These are phyloP conservation scores for Backusella tuberculispora DNA, from an alignment of 192 early-diverging fungal genomes.

Conservation along the genomic window DNA sequence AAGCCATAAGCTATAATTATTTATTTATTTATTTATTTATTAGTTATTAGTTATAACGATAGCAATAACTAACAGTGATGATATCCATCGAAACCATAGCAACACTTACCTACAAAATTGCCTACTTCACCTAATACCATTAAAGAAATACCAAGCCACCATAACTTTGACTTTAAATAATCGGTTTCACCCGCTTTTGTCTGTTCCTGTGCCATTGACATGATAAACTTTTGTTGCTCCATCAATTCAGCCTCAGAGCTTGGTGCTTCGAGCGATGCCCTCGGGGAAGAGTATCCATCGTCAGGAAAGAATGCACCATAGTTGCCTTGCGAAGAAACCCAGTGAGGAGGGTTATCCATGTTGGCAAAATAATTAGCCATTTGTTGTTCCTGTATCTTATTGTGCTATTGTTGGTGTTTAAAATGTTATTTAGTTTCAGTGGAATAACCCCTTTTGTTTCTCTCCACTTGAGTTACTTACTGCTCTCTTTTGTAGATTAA, in stretches of 20 bases:
- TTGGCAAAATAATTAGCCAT: slow-evolving; percentile 38
- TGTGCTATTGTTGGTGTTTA: slow-evolving; percentile 21
- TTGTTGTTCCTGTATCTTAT: slow-evolving; percentile 36
- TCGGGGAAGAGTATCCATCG: slow-evolving; percentile 46
- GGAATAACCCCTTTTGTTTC: neutral
- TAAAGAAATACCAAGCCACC: slow-evolving; percentile 72
- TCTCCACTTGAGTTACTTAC: slow-evolving; percentile 41
- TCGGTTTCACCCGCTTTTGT: slow-evolving; percentile 28
- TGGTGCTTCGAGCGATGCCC: slow-evolving; percentile 30
- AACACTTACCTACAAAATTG: slow-evolving; percentile 45
- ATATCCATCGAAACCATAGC: neutral
- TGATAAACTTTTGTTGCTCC: slow-evolving; percentile 31
- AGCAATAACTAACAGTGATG: neutral
- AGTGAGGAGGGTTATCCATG: slow-evolving; percentile 35
- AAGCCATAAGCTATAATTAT: slow-evolving; percentile 75
- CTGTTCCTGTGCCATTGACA: slow-evolving; percentile 36
- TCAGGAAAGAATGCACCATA: slow-evolving; percentile 39
- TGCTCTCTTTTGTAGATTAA: slow-evolving; percentile 76
- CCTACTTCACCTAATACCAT: slow-evolving; percentile 67
- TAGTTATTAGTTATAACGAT: neutral
- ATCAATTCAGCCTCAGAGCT: slow-evolving; percentile 6
- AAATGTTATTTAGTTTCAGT: neutral
- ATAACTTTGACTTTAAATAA: slow-evolving; percentile 58
- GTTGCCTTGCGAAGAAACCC: slow-evolving; percentile 23
- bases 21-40: slow-evolving; percentile 37